Conservation (phyloP, 169 alveolate genomes). For the Eimeria sp. region DNA sequence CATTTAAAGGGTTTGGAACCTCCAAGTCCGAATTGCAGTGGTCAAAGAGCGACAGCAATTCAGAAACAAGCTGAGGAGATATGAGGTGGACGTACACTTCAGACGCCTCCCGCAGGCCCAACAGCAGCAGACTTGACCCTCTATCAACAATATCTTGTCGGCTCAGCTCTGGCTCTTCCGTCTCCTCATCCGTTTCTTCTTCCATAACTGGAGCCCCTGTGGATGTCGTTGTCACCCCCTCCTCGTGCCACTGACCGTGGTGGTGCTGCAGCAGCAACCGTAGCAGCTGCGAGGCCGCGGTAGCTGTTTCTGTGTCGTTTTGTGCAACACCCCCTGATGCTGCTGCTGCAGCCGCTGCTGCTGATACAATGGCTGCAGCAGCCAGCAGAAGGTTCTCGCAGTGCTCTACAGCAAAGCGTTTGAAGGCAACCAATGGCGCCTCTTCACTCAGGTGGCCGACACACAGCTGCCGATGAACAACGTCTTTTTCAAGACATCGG, state of each 20-base stretch:
- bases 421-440: constrained; percentile 33
- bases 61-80: constrained; percentile 18
- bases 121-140: constrained; percentile 26
- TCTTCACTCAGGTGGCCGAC: constrained; percentile 41
- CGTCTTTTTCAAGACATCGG: constrained; percentile 8
- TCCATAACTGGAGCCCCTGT: background rate
- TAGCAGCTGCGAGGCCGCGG: constrained; percentile 55
- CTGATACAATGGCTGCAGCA: constrained; percentile 65
- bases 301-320: background rate
- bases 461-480: constrained; percentile 29
- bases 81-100: constrained; percentile 17
- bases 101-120: constrained; percentile 23
- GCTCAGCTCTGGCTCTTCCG: constrained; percentile 7
- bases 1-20: constrained; percentile 21
- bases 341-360: constrained; percentile 45
- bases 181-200: constrained; percentile 27
- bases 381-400: constrained; percentile 46
- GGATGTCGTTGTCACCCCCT: background rate
- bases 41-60: constrained; percentile 43
- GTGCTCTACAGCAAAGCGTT: constrained; percentile 41
- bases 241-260: constrained; percentile 40
- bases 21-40: constrained; percentile 44
- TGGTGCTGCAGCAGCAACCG: constrained; percentile 43
- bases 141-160: constrained; percentile 4
- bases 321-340: background rate